Conservation (phyloP, 805 yeast species). For the Scheffersomyces ergatensis region DNA sequence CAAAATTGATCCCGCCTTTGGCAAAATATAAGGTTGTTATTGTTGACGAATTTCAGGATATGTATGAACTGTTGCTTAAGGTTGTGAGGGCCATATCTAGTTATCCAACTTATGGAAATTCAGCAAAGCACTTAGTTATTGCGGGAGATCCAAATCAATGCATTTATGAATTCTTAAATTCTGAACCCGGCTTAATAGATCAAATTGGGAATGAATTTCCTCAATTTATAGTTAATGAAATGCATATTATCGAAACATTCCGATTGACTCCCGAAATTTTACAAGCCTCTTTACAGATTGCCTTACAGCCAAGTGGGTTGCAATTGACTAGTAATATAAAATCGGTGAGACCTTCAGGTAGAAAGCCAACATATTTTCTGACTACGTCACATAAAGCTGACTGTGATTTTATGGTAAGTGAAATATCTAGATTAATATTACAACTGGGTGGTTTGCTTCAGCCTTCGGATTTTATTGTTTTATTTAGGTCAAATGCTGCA, state of each 20-base stretch:
- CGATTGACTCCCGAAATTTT: constrained; percentile 61
- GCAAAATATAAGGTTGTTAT: constrained; percentile 37
- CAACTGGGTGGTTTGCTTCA: constrained; percentile 41
- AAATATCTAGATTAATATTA: constrained; percentile 39
- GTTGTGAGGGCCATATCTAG: constrained; percentile 39
- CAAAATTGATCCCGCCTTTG: constrained; percentile 18
- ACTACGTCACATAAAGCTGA: constrained; percentile 30
- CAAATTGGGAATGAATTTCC: constrained; percentile 20
- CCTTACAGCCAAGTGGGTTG: constrained; percentile 8
- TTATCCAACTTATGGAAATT: constrained; percentile 23
- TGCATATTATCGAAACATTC: constrained; percentile 51
- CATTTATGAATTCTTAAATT: constrained; percentile 65
- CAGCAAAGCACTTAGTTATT: constrained; percentile 52
- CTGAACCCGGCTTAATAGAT: constrained; percentile 36
- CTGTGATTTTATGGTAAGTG: constrained; percentile 41
- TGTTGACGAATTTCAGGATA: constrained; percentile 76
- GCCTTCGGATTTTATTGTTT: constrained; percentile 50
- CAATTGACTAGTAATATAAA: constrained; percentile 4
- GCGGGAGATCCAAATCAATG: constrained; percentile 76
- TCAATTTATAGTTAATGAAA: constrained; percentile 16
- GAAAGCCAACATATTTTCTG: constrained; percentile 19
- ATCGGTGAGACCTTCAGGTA: constrained; percentile 16
- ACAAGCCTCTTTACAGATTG: constrained; percentile 34
- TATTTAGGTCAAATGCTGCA: constrained; percentile 53
- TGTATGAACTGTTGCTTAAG: constrained; percentile 49